These are phyloP conservation scores for Exophiala aquamarina DNA, from an alignment of 2,329 filamentous ascomycete genomes.

Conservation along the genomic window DNA sequence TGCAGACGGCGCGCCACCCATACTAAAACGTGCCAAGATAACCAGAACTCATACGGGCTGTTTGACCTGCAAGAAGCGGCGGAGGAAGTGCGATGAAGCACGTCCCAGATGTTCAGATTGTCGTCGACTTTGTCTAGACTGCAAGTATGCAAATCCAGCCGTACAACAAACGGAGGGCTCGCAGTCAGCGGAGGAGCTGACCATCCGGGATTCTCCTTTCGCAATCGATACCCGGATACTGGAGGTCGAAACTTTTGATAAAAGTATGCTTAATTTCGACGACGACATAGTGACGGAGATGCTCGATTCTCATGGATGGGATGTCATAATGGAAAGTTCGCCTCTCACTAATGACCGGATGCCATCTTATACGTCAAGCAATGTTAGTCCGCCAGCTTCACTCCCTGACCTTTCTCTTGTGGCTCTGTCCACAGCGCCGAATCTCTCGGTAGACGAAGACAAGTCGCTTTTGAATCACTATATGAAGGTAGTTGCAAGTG, in stretches of 20 bases:
- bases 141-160: constrained; percentile 4
- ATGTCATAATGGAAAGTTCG: constrained; percentile 17
- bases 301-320: neutral
- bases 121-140: constrained; percentile 28
- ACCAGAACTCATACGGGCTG: constrained; percentile 30
- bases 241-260: constrained; percentile 9
- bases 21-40: constrained; percentile 27
- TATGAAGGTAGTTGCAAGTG: constrained; percentile 29
- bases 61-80: constrained; percentile 29
- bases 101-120: constrained; percentile 31
- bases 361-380: neutral
- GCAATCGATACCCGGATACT: neutral
- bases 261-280: constrained; percentile 6
- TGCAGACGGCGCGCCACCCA: neutral
- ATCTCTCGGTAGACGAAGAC: constrained; percentile 30
- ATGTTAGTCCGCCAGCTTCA: constrained; percentile 5
- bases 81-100: constrained; percentile 23
- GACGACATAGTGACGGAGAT: neutral
- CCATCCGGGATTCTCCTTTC: constrained; percentile 12
- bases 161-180: neutral
- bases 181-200: neutral
- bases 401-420: constrained; percentile 15
- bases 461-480: constrained; percentile 33
- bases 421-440: constrained; percentile 23
- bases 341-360: constrained; percentile 16